Evolutionary conservation across 306 rosid genomes (phyloP).

Genomic region (Medicago lupulina): DNA sequence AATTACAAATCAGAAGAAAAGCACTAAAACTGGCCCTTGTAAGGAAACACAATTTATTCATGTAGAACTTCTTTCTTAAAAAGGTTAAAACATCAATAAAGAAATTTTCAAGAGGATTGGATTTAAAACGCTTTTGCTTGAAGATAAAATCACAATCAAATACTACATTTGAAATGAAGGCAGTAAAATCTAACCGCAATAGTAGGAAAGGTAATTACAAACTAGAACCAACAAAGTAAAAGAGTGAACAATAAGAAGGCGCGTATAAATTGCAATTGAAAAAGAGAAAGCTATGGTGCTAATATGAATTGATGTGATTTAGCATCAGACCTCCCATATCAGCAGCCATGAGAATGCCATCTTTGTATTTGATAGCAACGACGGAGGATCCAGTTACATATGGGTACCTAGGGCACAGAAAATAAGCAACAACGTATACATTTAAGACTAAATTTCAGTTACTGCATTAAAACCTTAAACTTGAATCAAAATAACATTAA

Average conservation of each 20-base stretch:
- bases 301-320: neutral
- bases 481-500: neutral
- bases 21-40: slow-evolving; percentile 1
- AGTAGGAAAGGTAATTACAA: slow-evolving; percentile 1
- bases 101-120: slow-evolving; percentile 13
- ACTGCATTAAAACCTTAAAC: slow-evolving; percentile 1
- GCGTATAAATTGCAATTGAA: neutral
- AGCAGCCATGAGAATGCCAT: slow-evolving; percentile 93
- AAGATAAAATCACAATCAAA: slow-evolving; percentile 23
- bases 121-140: neutral
- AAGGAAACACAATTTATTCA: neutral
- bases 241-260: neutral
- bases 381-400: slow-evolving; percentile 95
- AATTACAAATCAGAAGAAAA: slow-evolving; percentile 25
- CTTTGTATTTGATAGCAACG: slow-evolving; percentile 88
- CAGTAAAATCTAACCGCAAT: neutral
- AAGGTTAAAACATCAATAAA: neutral
- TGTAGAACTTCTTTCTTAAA: neutral
- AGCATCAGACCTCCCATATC: slow-evolving; percentile 87
- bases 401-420: slow-evolving; percentile 67
- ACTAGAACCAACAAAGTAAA: neutral
- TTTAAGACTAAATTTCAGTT: slow-evolving; percentile 6
- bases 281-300: neutral
- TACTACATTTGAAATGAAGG: neutral
- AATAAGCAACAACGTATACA: neutral